Evolutionary conservation across 1,284 basidiomycete genomes (phyloP), one percentile per base, ranked within the genome.

Genomic region (Thelephora terrestris): DNA sequence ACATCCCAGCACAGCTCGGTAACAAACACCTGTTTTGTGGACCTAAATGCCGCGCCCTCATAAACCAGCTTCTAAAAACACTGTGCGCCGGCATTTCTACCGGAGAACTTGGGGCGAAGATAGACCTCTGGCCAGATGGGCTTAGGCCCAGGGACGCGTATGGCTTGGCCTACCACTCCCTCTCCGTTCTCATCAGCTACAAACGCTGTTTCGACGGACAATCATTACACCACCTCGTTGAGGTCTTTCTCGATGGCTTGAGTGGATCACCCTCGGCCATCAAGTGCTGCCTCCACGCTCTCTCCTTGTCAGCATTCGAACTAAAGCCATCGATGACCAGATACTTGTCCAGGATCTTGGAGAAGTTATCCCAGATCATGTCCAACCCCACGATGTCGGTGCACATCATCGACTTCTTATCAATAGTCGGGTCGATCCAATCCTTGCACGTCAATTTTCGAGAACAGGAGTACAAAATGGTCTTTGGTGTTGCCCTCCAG

Each of bases 1-100:
- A 95, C 65, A 74, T 99, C 1, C 94, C 96, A 0, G 75, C 83
- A 18, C 94, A 99, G 64, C 76, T 99, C 3, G 74, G 86, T 47
- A 99, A 99, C 75, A 98, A 97, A 66, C 92, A 98, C 61, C 77
- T 97, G 49, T 94, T 97, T 66, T 97, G 94, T 61, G 96, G 96
- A 0, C 88, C 87, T 0, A 80, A 81, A 47, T 84, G 88, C 10
- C 74, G 82, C 14, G 66, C 64, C 10, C 75, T 82, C 18, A 76
- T 96, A 18, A 69, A 79, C 9, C 72, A 70, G 44, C 66, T 99
- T 36, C 70, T 92, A 25, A 71, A 73, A 7, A 64, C 75, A n/a
- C 68, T 98, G 7, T 91, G 88, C 64, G 70, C 74, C 4, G 76
- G 79, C 3, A 76, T 95, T 21, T 69, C 81, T 34, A 72, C 71